Evolutionary conservation across 1,284 basidiomycete genomes (phyloP).

Genomic region (Cutaneotrichosporon mucoides): DNA sequence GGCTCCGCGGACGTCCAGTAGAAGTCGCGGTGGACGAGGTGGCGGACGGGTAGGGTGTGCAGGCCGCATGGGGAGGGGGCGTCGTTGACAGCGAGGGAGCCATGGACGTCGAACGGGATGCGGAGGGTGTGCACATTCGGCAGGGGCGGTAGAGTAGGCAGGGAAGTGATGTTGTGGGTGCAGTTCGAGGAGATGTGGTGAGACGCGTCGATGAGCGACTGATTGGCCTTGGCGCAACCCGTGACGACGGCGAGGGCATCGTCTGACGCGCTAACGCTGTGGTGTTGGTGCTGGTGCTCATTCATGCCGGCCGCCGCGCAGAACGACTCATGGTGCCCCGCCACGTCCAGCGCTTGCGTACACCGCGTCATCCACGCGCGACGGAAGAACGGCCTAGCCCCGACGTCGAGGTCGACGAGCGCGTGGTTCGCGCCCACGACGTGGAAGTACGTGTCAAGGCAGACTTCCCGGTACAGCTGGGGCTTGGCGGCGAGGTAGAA

Average conservation of each 20-base stretch:
- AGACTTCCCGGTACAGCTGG: not conserved
- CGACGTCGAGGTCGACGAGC: not conserved
- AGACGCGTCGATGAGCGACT: too few relatives aligned
- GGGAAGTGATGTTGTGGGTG: not conserved
- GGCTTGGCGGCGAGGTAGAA: conserved; percentile 2
- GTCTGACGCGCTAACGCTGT: too few relatives aligned
- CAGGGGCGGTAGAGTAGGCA: not conserved
- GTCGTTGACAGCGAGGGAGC: not conserved
- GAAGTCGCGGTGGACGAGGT: not conserved
- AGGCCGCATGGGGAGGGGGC: not conserved
- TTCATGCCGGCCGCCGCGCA: not conserved
- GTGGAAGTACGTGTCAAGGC: not conserved
- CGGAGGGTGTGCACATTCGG: conserved; percentile 6
- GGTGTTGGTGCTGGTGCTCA: too few relatives aligned
- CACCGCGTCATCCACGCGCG: not conserved
- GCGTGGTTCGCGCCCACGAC: not conserved
- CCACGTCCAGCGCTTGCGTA: not conserved
- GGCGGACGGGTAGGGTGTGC: not conserved
- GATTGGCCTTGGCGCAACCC: too few relatives aligned
- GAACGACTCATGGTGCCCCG: not conserved
- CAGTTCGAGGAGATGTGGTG: too few relatives aligned
- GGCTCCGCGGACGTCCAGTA: not conserved
- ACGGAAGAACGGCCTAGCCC: not conserved
- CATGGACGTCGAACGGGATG: not conserved
- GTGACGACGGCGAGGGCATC: too few relatives aligned